Percentiles rank a stretch among this genome's conserved stretches.
phyloP scores from a whole-genome alignment of 73 alveolate genomes.

The Durusdinium trenchii region DNA sequence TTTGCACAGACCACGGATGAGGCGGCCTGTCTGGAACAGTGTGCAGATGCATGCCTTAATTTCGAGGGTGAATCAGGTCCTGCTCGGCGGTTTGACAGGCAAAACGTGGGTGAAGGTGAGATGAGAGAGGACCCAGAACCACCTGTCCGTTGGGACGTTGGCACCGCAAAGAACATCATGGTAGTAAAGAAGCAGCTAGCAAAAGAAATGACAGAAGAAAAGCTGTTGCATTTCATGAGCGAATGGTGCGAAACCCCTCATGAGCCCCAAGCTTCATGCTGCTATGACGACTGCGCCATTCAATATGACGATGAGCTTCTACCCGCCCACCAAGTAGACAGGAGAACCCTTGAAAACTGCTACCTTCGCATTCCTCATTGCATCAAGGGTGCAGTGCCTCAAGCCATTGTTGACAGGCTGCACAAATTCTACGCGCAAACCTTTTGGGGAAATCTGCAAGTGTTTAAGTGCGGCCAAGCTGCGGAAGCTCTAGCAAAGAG shows the following conservation, averaged over 20 bases:
- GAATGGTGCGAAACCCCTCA: not conserved
- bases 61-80: not conserved
- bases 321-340: not conserved
- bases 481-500: constrained; percentile 58
- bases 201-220: not conserved
- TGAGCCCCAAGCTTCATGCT: not conserved
- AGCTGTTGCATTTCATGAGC: not conserved
- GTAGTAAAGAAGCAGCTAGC: not conserved
- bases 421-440: constrained; percentile 2
- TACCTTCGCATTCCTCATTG: constrained; percentile 31
- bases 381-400: constrained; percentile 2
- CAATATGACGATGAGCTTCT: not conserved
- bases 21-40: not conserved
- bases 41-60: not conserved
- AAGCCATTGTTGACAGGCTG: not conserved
- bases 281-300: constrained; percentile 4
- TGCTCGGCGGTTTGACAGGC: not conserved
- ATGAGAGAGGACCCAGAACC: not conserved
- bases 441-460: constrained; percentile 26
- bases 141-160: not conserved
- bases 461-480: constrained; percentile 30
- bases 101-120: not conserved
- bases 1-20: not conserved
- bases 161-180: not conserved
- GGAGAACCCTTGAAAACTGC: not conserved